Conservation (phyloP, 495 filamentous ascomycete species). For the Aspergillus mulundensis region DNA sequence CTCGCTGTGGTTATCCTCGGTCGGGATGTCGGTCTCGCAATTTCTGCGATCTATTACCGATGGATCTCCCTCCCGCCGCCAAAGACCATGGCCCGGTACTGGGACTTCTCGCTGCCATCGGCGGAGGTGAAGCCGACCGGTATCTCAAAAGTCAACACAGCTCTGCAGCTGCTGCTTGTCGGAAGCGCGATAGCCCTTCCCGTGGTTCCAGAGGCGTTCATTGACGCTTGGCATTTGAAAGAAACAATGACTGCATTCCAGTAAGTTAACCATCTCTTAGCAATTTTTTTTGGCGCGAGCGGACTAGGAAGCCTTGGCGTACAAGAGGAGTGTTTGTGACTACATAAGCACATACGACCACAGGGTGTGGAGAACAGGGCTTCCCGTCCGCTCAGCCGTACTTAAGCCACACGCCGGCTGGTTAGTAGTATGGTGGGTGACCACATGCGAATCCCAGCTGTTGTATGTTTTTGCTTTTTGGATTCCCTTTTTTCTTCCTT, state of each 20-base stretch:
- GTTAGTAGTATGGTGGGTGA: slow-evolving; percentile 40
- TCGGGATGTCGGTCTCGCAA: slow-evolving; percentile 78
- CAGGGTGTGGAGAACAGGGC: slow-evolving; percentile 40
- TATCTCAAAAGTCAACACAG: slow-evolving; percentile 88
- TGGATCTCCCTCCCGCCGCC: slow-evolving; percentile 91
- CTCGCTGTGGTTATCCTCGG: slow-evolving; percentile 85
- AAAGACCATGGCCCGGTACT: slow-evolving; percentile 90
- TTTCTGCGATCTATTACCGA: slow-evolving; percentile 89
- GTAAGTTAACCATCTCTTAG: slow-evolving; percentile 49
- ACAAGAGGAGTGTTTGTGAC: slow-evolving; percentile 7
- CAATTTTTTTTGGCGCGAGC: neutral
- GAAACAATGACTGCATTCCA: slow-evolving; percentile 61
- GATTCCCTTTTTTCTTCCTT: slow-evolving; percentile 8
- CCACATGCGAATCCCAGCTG: slow-evolving; percentile 37
- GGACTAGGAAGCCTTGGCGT: slow-evolving; percentile 1
- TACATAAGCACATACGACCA: slow-evolving; percentile 29
- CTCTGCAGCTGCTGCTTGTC: slow-evolving; percentile 73
- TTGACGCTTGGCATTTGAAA: slow-evolving; percentile 47
- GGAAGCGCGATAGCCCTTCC: slow-evolving; percentile 73
- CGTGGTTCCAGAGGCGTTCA: slow-evolving; percentile 47
- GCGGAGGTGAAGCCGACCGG: slow-evolving; percentile 90
- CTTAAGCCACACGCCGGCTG: slow-evolving; percentile 38
- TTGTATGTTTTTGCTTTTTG: slow-evolving; percentile 31
- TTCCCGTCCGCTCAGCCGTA: slow-evolving; percentile 41
- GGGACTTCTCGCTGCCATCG: slow-evolving; percentile 91